phyloP scores from a whole-genome alignment of 129 eudicot genomes.

The Flaveria brownii region DNA sequence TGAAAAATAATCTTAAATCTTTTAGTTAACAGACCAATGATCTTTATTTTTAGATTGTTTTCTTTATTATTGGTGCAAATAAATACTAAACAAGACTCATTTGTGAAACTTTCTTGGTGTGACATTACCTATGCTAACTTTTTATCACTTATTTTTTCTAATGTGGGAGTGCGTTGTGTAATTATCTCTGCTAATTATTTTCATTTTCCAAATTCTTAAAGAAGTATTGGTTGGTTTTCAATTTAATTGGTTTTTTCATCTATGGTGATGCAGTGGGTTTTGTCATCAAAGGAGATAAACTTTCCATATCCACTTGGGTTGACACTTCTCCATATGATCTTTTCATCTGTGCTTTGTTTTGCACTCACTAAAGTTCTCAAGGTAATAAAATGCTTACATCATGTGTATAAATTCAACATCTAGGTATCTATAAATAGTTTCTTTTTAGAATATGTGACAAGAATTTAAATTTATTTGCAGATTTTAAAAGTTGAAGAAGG shows the following conservation, averaged over 20 bases:
- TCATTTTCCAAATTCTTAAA: background rate
- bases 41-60: background rate
- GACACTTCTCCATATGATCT: constrained; percentile 92
- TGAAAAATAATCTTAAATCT: background rate
- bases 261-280: constrained; percentile 73
- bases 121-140: background rate
- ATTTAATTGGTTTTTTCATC: constrained; percentile 8
- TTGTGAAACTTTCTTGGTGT: background rate
- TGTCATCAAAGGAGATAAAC: constrained; percentile 92
- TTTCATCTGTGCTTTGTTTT: constrained; percentile 87
- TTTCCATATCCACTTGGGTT: constrained; percentile 97
- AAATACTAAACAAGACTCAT: background rate
- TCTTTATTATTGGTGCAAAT: background rate
- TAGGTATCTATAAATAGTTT: background rate
- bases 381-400: constrained; percentile 45
- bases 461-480: constrained; percentile 44
- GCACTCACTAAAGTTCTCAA: constrained; percentile 72
- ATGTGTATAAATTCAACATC: constrained; percentile 19
- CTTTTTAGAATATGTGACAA: constrained; percentile 23
- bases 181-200: constrained; percentile 7
- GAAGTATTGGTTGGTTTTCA: constrained; percentile 1
- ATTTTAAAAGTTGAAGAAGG: constrained; percentile 85
- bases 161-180: background rate
- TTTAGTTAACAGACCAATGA: background rate
- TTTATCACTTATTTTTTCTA: background rate